A percentile compares a stretch with the other conserved stretches of the same genome.
These are phyloP conservation scores for Isabelozyma gotoi DNA, from an alignment of 805 yeast species.

Conservation along the genomic window DNA sequence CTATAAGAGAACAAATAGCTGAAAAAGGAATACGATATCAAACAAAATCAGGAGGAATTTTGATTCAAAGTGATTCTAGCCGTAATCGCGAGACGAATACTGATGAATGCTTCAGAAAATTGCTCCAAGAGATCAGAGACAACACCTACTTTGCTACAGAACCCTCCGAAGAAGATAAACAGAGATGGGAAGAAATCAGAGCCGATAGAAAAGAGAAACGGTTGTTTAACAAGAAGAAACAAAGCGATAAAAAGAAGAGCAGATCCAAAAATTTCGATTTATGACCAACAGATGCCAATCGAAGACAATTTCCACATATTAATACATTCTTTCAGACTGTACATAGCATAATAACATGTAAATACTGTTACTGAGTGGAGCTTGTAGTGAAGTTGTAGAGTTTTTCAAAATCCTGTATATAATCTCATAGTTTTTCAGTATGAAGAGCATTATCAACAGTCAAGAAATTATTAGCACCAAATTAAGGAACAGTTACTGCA, in stretches of 20 bases:
- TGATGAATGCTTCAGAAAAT: slow-evolving; percentile 58
- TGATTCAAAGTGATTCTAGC: slow-evolving; percentile 59
- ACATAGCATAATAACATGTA: too few species aligned
- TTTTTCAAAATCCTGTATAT: neutral
- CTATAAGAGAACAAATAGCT: slow-evolving; percentile 42
- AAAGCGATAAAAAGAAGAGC: slow-evolving; percentile 37
- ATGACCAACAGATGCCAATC: too few species aligned
- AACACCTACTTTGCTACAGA: slow-evolving; percentile 50
- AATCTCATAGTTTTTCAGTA: neutral
- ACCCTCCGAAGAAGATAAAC: slow-evolving; percentile 42
- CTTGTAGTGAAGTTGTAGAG: neutral
- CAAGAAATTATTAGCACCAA: too few species aligned
- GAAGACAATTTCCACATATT: too few species aligned
- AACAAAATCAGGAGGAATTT: slow-evolving; percentile 53
- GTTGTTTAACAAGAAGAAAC: slow-evolving; percentile 32
- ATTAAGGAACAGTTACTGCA: too few species aligned
- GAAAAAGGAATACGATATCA: slow-evolving; percentile 48
- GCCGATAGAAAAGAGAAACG: slow-evolving; percentile 31
- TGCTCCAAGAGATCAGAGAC: slow-evolving; percentile 50
- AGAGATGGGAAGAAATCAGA: slow-evolving; percentile 50
- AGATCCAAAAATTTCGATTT: slow-evolving; percentile 35
- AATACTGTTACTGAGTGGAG: too few species aligned
- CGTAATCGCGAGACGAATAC: slow-evolving; percentile 61
- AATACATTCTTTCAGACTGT: neutral
- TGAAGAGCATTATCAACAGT: too few species aligned